These are phyloP conservation scores for Forsythia viridissima DNA, from an alignment of 257 asterid species.

Conservation along the genomic window DNA sequence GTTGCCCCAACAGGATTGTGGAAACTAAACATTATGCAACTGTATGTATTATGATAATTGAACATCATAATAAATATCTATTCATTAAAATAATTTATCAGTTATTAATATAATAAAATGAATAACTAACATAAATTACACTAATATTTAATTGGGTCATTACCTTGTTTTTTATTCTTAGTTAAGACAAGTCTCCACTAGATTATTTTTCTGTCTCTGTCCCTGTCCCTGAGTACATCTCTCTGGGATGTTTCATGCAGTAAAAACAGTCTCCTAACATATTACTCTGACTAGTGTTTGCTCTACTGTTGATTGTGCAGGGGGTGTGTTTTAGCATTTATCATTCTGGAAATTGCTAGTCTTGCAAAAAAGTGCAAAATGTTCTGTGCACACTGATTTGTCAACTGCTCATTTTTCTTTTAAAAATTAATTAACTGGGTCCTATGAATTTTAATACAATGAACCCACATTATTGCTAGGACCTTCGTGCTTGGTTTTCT, in stretches of 20 bases:
- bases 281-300: background rate
- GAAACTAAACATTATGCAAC: background rate
- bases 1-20: background rate
- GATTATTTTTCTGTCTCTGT: background rate
- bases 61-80: background rate
- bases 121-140: background rate
- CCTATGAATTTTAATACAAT: background rate
- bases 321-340: background rate
- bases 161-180: background rate
- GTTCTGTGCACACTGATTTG: background rate
- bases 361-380: background rate
- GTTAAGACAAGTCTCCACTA: background rate
- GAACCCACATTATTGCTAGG: background rate
- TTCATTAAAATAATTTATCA: background rate
- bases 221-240: background rate
- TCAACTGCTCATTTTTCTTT: background rate
- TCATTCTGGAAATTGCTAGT: background rate
- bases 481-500: background rate
- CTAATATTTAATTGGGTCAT: background rate
- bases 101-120: background rate
- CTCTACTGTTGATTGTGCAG: background rate
- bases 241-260: slow-evolving; percentile 3
- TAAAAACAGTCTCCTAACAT: background rate
- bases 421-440: background rate
- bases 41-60: background rate